A percentile compares a stretch with the other conserved stretches of the same genome.
Conservation (phyloP, 2,329 filamentous ascomycete species). For the Beauveria asiatica region DNA sequence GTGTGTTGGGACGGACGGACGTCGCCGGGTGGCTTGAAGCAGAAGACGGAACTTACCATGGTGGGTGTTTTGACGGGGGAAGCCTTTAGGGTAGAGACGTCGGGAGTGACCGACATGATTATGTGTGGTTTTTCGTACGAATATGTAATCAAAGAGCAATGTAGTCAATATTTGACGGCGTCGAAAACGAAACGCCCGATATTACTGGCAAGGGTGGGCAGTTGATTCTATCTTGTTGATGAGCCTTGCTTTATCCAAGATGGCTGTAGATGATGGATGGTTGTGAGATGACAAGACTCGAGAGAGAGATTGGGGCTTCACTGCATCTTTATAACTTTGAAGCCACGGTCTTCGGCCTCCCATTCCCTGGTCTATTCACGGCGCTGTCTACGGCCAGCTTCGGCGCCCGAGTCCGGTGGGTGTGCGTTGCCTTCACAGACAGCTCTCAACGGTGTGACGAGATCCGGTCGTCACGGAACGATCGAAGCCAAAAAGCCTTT, state of each 20-base stretch:
- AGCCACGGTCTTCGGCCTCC: background rate
- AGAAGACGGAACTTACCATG: conserved; percentile 2
- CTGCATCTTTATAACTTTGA: conserved; percentile 1
- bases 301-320: background rate
- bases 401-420: background rate
- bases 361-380: background rate
- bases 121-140: background rate
- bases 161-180: background rate
- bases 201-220: background rate
- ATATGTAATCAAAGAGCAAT: background rate
- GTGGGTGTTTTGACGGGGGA: background rate
- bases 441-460: background rate
- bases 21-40: background rate
- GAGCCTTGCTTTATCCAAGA: background rate
- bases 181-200: background rate
- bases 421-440: background rate
- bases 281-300: background rate
- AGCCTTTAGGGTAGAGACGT: background rate
- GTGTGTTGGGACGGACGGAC: background rate
- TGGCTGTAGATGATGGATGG: background rate
- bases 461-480: background rate
- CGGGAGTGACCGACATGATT: background rate
- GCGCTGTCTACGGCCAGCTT: background rate
- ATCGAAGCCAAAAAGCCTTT: background rate
- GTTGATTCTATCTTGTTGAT: background rate